Conservation (phyloP, 148 eudicot genomes). For the Vaccinium corymbosum region DNA sequence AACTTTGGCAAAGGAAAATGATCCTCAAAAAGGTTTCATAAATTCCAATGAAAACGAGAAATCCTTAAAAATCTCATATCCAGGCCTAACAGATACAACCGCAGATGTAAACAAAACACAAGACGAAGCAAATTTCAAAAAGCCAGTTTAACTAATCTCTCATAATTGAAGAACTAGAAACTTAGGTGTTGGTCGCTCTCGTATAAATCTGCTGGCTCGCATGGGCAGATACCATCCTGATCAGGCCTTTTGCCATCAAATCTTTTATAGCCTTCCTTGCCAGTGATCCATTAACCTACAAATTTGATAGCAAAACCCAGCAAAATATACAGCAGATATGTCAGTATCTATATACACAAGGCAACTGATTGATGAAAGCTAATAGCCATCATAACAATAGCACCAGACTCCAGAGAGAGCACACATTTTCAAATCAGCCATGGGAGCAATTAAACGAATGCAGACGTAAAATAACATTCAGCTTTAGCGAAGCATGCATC, state of each 20-base stretch:
- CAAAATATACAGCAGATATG: not conserved
- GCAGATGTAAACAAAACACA: not conserved
- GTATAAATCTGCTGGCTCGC: conserved; percentile 64
- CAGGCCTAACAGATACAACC: not conserved
- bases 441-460: not conserved
- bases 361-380: not conserved
- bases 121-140: not conserved
- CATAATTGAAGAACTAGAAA: not conserved
- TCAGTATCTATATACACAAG: not conserved
- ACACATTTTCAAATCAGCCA: not conserved
- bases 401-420: not conserved
- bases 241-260: conserved; percentile 43
- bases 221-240: conserved; percentile 61
- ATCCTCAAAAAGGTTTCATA: not conserved
- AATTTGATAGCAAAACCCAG: not conserved
- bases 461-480: not conserved
- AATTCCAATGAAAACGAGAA: not conserved
- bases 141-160: not conserved
- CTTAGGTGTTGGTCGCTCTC: conserved; percentile 44
- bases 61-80: not conserved
- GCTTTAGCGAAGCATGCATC: not conserved
- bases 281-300: conserved; percentile 58
- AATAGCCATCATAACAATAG: not conserved
- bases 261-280: conserved; percentile 60
- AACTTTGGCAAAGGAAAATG: not conserved